Base-by-base conservation (phyloP, 768 basidiomycete genomes). In the Nidularia pulvinata region DNA sequence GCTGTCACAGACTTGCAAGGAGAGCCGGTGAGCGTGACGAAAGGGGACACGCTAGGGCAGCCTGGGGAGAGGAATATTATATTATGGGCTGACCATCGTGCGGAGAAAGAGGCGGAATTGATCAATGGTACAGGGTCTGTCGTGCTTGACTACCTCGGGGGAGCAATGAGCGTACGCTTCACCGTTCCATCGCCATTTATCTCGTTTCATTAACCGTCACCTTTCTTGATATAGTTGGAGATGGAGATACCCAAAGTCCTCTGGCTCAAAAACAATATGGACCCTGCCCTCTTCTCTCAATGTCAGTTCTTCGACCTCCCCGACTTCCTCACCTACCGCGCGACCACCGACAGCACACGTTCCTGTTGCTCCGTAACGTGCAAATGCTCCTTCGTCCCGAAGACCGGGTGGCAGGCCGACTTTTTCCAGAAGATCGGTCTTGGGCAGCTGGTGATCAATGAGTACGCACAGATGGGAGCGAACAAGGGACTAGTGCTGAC, bases 161-260 rank as follows among this genome's bases (percentile, higher is more conserved):
- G 95, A 45, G 91, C 84, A 36, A 98, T 99, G 89, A 95, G 93
- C 65, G 95, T 91, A 73, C 62, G 76, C 71, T 53, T 5, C 58
- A 3, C n/a, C n/a, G n/a, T n/a, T n/a, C n/a, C n/a, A n/a, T n/a
- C n/a, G n/a, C n/a, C n/a, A n/a, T n/a, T n/a, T n/a, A n/a, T n/a
- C n/a, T n/a, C n/a, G n/a, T n/a, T n/a, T 49, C 22, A 54, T n/a
- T 49, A 57, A 43, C 49, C 16, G 16, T 14, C 11, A 37, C 32
- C n/a, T n/a, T 51, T 14, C 30, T 32, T 48, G 51, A 33, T 53
- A 10, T 57, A 97, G 92, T 81, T 98, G 43, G 95, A 98, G 70
- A 98, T 98, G 97, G 96, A 98, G 71, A 85, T 98, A 44, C 96
- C 96, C 0, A 98, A 98, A 69, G 89, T 95, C 33, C 84, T 98